Evolutionary conservation across 768 basidiomycete species (phyloP), one percentile per base, ranked within the genome.

Genomic region (Leucosporidium creatinivorum): DNA sequence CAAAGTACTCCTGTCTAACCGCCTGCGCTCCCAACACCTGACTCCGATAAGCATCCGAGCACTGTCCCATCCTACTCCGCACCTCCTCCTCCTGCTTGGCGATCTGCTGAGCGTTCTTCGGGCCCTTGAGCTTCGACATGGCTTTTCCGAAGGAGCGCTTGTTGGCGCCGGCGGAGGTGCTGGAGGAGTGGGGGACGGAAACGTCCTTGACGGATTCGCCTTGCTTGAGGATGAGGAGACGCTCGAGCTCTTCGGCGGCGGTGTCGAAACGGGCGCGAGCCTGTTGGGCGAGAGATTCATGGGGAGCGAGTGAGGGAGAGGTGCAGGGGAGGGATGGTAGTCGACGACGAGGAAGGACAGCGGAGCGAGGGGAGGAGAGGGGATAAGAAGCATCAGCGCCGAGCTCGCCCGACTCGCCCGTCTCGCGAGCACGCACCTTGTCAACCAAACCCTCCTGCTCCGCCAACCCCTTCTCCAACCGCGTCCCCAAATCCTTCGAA

Each of bases 1-100:
- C 94, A 79, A 96, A 99, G 78, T 97, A 98, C 76, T 99, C 96
- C 78, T 97, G 93, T 69, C 93, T 84, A 80, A 91, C 86, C 7
- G 86, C 81, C 77, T 97, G 93, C 18, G 89, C 91, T 70, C 97
- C 92, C 19, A 84, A 85, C 36, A 96, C 87, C 2, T 91, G 87
- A 79, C 96, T 93, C 65, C 91, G 83, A 76, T 92, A 98, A 39
- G 86, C 84, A 76, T 97, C 94, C 30, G 90, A 91, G 15, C 89
- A 86, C 56, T 81, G 80, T 10, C 91, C 92, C 82, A 98, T 86
- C 72, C 93, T 83, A 36, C 84, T 81, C 64, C 96, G 82, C 59
- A 94, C 86, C 77, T 98, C 96, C 73, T 98, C 96, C 78, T 97
- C 96, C 79, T 96, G 93, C 65, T 88, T 83, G 79, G 88, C 88